phyloP scores from a whole-genome alignment of 2,329 filamentous ascomycete genomes.

The Rasamsonia emersonii region DNA sequence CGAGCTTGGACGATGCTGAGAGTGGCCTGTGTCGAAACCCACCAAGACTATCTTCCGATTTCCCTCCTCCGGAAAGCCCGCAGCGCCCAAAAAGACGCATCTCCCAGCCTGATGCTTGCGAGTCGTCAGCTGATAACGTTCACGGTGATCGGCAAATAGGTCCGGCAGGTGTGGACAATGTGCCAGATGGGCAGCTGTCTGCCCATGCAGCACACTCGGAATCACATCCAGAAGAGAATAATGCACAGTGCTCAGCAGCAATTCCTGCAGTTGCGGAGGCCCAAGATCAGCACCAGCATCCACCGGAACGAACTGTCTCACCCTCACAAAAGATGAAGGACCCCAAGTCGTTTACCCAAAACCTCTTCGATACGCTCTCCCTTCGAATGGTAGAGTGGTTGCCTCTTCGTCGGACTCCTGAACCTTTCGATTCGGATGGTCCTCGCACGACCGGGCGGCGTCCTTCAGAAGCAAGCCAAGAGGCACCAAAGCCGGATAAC shows the following conservation, averaged over 20 bases:
- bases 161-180: neutral
- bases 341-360: slow-evolving; percentile 54
- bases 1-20: slow-evolving; percentile 70
- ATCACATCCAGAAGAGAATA: neutral
- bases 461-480: slow-evolving; percentile 3
- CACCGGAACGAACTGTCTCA: slow-evolving; percentile 14
- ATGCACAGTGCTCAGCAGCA: slow-evolving; percentile 1
- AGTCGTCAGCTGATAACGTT: too few relatives aligned
- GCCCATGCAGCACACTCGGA: neutral
- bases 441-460: slow-evolving; percentile 6
- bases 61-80: slow-evolving; percentile 16
- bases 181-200: neutral
- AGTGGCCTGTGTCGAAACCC: slow-evolving; percentile 55
- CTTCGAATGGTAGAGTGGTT: slow-evolving; percentile 40
- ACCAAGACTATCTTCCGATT: slow-evolving; percentile 19
- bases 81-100: slow-evolving; percentile 24
- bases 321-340: slow-evolving; percentile 39
- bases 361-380: slow-evolving; percentile 42
- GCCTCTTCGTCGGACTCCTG: slow-evolving; percentile 28
- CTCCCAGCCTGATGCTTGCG: slow-evolving; percentile 18
- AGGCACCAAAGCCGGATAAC: slow-evolving; percentile 8
- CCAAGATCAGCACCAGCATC: slow-evolving; percentile 7
- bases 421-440: slow-evolving; percentile 12
- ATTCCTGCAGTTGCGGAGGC: slow-evolving; percentile 1
- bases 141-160: neutral